Evolutionary conservation across 2,329 filamentous ascomycete species (phyloP).

Genomic region (Epichloe brachyelytri): DNA sequence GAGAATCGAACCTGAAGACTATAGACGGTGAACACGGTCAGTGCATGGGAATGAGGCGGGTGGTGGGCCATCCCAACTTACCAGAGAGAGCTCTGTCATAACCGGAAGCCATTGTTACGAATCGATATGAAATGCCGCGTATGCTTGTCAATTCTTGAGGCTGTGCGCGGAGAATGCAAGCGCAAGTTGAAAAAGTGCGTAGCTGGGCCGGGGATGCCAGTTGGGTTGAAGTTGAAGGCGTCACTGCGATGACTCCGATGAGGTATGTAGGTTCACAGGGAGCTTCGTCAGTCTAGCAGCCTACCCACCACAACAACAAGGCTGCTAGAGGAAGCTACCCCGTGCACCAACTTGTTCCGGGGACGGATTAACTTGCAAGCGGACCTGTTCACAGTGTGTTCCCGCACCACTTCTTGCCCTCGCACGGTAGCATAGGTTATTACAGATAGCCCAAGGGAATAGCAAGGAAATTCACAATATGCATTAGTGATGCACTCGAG

Average conservation of each 20-base stretch:
- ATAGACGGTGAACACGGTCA: conserved; percentile 25
- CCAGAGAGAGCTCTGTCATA: conserved; percentile 99
- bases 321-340: neutral
- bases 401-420: too few species aligned
- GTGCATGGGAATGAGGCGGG: neutral
- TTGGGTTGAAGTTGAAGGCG: conserved; percentile 5
- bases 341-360: neutral
- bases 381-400: neutral
- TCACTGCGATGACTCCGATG: neutral
- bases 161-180: neutral
- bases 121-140: neutral
- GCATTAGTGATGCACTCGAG: too few species aligned
- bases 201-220: neutral
- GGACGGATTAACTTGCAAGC: conserved; percentile 2
- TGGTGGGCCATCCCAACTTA: conserved; percentile 35
- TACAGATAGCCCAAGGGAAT: too few species aligned
- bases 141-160: neutral
- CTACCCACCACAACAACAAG: conserved; percentile 12
- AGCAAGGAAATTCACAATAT: too few species aligned
- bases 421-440: too few species aligned
- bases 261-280: conserved; percentile 6
- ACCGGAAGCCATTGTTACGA: conserved; percentile 62
- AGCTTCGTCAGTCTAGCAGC: conserved; percentile 29
- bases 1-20: conserved; percentile 65
- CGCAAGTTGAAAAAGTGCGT: neutral